Percentiles rank a stretch among this genome's conserved stretches.
Evolutionary conservation across 1,284 basidiomycete genomes (phyloP).

Genomic region (Naganishia liquefaciens): DNA sequence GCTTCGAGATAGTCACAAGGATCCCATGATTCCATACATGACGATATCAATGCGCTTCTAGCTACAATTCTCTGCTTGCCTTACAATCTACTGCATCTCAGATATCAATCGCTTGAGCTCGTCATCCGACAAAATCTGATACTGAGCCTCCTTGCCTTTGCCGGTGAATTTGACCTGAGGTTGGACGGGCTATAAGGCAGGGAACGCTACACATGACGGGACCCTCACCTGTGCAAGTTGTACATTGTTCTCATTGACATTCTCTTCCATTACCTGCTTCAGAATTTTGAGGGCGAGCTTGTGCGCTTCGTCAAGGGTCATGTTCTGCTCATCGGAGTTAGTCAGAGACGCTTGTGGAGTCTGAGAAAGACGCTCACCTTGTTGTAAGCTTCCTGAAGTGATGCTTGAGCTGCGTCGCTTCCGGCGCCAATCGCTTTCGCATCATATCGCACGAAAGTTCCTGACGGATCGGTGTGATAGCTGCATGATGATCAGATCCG

Average conservation of each 20-base stretch:
- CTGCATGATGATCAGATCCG: constrained; percentile 54
- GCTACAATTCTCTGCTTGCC: not conserved
- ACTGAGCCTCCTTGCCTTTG: constrained; percentile 30
- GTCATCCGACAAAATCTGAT: constrained; percentile 31
- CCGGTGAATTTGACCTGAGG: constrained; percentile 25
- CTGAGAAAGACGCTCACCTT: constrained; percentile 62
- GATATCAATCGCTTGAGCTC: constrained; percentile 33
- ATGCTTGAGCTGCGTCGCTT: constrained; percentile 94
- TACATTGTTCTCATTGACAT: constrained; percentile 96
- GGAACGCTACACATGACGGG: not conserved
- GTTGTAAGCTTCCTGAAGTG: constrained; percentile 96
- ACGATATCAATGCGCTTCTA: no score
- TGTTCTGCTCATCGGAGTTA: constrained; percentile 64
- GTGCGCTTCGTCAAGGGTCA: constrained; percentile 87
- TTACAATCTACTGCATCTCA: constrained; percentile 22
- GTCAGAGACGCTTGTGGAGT: not conserved
- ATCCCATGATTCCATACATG: no score
- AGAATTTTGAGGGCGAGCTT: constrained; percentile 81
- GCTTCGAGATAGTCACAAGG: no score
- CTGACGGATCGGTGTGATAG: constrained; percentile 98
- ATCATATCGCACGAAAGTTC: constrained; percentile 94
- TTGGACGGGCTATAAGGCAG: not conserved
- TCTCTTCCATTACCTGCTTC: constrained; percentile 99
- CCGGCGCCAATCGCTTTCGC: constrained; percentile 99
- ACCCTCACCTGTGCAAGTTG: constrained; percentile 83